Conservation (phyloP, 495 filamentous ascomycete genomes). For the Hypomontagnella monticulosa region DNA sequence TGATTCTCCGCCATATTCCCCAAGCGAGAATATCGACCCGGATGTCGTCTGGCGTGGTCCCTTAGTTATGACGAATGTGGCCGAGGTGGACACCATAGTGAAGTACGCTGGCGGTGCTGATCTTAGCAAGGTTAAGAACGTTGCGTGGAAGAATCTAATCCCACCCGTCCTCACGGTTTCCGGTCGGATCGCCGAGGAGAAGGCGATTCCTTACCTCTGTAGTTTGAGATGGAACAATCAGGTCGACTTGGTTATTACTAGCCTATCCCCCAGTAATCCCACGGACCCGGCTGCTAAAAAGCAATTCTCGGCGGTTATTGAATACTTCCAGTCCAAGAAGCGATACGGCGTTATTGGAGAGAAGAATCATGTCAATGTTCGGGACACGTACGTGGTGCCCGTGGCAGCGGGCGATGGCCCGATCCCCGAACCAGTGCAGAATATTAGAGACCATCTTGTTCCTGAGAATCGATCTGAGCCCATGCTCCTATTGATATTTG, state of each 20-base stretch:
- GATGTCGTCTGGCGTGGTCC: conserved; percentile 85
- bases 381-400: conserved; percentile 81
- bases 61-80: conserved; percentile 78
- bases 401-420: conserved; percentile 68
- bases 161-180: conserved; percentile 75
- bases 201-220: conserved; percentile 89
- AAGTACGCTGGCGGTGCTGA: conserved; percentile 85
- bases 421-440: conserved; percentile 76
- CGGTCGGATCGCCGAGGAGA: conserved; percentile 81
- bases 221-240: conserved; percentile 75
- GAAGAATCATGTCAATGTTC: conserved; percentile 72
- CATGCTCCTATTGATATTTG: conserved; percentile 79
- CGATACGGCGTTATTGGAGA: conserved; percentile 84
- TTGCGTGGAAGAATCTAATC: conserved; percentile 76
- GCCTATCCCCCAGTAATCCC: conserved; percentile 63
- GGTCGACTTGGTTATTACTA: conserved; percentile 77
- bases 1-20: conserved; percentile 87
- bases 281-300: conserved; percentile 56
- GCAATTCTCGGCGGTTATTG: conserved; percentile 74
- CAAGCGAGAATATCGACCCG: conserved; percentile 69
- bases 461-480: conserved; percentile 72
- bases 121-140: conserved; percentile 62
- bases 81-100: conserved; percentile 77
- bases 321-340: conserved; percentile 80
- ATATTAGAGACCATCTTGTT: conserved; percentile 77